Evolutionary conservation across 2,329 filamentous ascomycete species (phyloP), one percentile per base, ranked within the genome.

Genomic region (Tolypocladium amazonense): DNA sequence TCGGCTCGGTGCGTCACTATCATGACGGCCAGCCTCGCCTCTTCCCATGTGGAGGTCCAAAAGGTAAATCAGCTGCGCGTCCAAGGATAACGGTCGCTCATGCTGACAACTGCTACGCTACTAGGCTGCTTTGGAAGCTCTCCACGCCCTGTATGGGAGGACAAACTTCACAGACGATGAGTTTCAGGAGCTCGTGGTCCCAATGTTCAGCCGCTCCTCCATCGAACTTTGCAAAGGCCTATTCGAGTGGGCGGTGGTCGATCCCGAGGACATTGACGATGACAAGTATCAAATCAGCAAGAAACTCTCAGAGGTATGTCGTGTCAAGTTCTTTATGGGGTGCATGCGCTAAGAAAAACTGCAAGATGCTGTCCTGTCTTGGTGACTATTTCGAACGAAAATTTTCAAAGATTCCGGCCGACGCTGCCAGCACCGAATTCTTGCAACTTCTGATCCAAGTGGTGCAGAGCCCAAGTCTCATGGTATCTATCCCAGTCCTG

Each of bases 281-380:
- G 88, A 92, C 68, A 95, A 92, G 70, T 97, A 99, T 71, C 86
- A 90, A 59, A 86, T 97, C 65, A 86, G 90, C 47, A 97, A 97
- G 77, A 97, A 96, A 73, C 84, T 97, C 55, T 92, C 92, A 1
- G 94, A 99, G 83, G 89, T 92, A 80, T 65, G 76, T 66, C 18
- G 37, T 18, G 30, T 33, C 20, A 12, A 23, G 20, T 23, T 35
- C 53, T 58, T 55, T 61, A 20, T 25, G 33, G 37, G 37, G 11
- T 18, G 7, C 4, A 47, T 61, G 61, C 43, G 57, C 57, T 64
- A 45, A 64, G 7, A 64, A n/a, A 41, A 6, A 3, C 33, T 15
- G 47, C 25, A 55, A 94, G 89, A 85, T 96, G 77, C 79, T 97
- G 12, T 93, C 92, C 30, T 90, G 89, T 67, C 79, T 97, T 20